Conservation (phyloP, 441 rosid genomes). For the Breynia disticha region DNA sequence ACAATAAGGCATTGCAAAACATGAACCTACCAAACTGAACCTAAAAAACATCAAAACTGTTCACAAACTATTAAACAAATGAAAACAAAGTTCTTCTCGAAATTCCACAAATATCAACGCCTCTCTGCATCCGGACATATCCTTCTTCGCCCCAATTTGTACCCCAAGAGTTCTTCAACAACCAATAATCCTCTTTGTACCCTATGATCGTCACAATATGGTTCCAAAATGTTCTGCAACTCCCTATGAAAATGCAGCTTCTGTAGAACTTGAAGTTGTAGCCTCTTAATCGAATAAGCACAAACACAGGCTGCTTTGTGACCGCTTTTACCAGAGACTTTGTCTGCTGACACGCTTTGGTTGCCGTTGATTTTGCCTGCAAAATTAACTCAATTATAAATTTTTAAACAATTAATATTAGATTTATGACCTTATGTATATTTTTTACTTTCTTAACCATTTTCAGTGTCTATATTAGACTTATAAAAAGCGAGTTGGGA, state of each 20-base stretch:
- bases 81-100: slow-evolving; percentile 54
- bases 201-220: slow-evolving; percentile 60
- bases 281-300: slow-evolving; percentile 53
- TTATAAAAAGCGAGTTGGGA: slow-evolving; percentile 28
- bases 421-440: too few species aligned
- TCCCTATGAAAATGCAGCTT: slow-evolving; percentile 39
- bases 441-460: slow-evolving; percentile 22
- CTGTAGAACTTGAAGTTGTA: slow-evolving; percentile 42
- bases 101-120: slow-evolving; percentile 55
- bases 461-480: slow-evolving; percentile 52
- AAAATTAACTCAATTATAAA: too few species aligned
- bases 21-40: too few species aligned
- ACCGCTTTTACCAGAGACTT: slow-evolving; percentile 34
- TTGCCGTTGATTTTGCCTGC: slow-evolving; percentile 33
- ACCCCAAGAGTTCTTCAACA: slow-evolving; percentile 75
- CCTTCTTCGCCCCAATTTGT: slow-evolving; percentile 62
- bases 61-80: not conserved
- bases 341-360: slow-evolving; percentile 28
- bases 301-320: slow-evolving; percentile 57
- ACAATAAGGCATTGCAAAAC: too few species aligned
- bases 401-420: slow-evolving; percentile 28
- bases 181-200: slow-evolving; percentile 55
- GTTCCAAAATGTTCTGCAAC: slow-evolving; percentile 38
- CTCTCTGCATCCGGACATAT: slow-evolving; percentile 42
- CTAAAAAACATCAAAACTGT: too few species aligned